Conservation (phyloP, 306 rosid species). For the Vigna angularis region DNA sequence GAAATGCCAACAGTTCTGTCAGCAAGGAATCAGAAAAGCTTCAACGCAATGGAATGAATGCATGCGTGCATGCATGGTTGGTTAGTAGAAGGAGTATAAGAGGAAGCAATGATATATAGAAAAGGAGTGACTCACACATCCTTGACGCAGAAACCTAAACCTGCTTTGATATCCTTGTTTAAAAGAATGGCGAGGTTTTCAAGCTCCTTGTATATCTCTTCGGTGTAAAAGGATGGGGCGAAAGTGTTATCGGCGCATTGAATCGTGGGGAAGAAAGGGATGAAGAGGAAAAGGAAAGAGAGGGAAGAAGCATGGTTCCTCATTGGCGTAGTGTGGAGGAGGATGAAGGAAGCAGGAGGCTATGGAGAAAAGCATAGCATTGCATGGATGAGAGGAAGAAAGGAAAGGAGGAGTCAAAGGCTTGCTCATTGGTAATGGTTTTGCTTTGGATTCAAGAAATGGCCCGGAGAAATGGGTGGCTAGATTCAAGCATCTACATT, state of each 20-base stretch:
- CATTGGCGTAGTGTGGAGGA: slow-evolving; percentile 48
- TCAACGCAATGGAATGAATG: not conserved
- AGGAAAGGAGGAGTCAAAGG: not conserved
- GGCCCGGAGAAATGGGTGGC: slow-evolving; percentile 72
- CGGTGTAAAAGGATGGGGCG: slow-evolving; percentile 47
- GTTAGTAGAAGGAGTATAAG: not conserved
- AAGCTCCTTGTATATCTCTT: slow-evolving; percentile 53
- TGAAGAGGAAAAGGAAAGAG: slow-evolving; percentile 37
- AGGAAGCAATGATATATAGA: not conserved
- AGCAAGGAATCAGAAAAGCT: slow-evolving; percentile 10
- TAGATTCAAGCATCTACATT: slow-evolving; percentile 57
- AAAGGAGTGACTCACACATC: slow-evolving; percentile 60
- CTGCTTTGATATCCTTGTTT: slow-evolving; percentile 49
- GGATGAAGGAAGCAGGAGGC: slow-evolving; percentile 39
- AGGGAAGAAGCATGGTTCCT: slow-evolving; percentile 43
- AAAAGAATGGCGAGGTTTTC: slow-evolving; percentile 54
- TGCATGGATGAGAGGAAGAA: not conserved
- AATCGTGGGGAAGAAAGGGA: slow-evolving; percentile 41
- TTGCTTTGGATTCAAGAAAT: slow-evolving; percentile 61
- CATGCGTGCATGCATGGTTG: not conserved
- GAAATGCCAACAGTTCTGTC: slow-evolving; percentile 37
- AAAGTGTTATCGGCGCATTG: slow-evolving; percentile 46
- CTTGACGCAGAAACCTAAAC: slow-evolving; percentile 71
- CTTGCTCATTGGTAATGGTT: slow-evolving; percentile 11
- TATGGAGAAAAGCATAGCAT: slow-evolving; percentile 19